Conservation (phyloP, 2,329 filamentous ascomycete genomes). For the Cladophialophora bantiana region DNA sequence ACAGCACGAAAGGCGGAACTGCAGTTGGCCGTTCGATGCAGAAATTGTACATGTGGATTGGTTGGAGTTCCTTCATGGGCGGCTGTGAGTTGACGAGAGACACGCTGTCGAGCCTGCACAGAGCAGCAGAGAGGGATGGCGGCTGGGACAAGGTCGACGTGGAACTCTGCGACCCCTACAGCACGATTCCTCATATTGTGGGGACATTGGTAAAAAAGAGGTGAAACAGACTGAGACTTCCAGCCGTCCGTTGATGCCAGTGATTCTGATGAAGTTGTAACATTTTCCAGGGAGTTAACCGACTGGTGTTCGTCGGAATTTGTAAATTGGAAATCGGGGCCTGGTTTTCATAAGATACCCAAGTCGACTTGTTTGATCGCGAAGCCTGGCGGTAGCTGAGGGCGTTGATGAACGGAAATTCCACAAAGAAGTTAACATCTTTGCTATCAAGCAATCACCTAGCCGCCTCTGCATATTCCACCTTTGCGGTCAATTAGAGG, state of each 20-base stretch:
- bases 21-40: slow-evolving; percentile 54
- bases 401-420: too few relatives aligned
- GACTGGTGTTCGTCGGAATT: too few relatives aligned
- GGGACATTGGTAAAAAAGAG: slow-evolving; percentile 11
- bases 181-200: slow-evolving; percentile 19
- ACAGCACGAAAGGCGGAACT: slow-evolving; percentile 52
- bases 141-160: slow-evolving; percentile 22
- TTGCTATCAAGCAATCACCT: too few relatives aligned
- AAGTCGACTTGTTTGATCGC: too few relatives aligned
- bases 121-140: slow-evolving; percentile 13
- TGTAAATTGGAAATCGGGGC: too few relatives aligned
- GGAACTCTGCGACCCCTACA: slow-evolving; percentile 8
- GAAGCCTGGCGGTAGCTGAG: too few relatives aligned
- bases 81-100: slow-evolving; percentile 59
- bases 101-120: slow-evolving; percentile 40
- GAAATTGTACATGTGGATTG: slow-evolving; percentile 51
- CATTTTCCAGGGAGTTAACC: not conserved
- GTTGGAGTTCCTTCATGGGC: slow-evolving; percentile 61
- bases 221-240: not conserved
- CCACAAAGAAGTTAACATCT: too few relatives aligned
- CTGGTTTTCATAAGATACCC: too few relatives aligned
- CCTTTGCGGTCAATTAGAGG: too few relatives aligned
- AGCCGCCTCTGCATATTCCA: too few relatives aligned
- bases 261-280: not conserved
- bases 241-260: not conserved